phyloP scores from a whole-genome alignment of 257 asterid genomes.

The Handroanthus guayacan region DNA sequence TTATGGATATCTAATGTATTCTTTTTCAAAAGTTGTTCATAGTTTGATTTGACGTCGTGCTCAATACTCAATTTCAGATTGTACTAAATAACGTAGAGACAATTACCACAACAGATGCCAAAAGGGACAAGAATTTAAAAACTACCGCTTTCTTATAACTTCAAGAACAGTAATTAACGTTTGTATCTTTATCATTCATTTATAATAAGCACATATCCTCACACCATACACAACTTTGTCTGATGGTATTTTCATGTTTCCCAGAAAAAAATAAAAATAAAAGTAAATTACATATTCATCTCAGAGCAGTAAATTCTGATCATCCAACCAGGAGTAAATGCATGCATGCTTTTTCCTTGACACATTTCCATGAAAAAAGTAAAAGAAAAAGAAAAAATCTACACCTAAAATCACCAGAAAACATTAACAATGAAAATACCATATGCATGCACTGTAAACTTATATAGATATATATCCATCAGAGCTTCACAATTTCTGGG shows the following conservation, averaged over 20 bases:
- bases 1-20: no score
- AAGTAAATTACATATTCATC: conserved; percentile 37
- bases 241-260: not conserved
- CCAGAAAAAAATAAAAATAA: not conserved
- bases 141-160: not conserved
- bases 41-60: no score
- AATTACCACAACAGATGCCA: no score
- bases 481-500: conserved; percentile 82
- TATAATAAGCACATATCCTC: not conserved
- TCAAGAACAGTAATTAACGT: not conserved
- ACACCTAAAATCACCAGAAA: not conserved
- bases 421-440: not conserved
- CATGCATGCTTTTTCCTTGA: conserved; percentile 39
- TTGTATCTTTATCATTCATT: conserved; percentile 25
- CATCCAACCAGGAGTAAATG: not conserved
- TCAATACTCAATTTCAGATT: no score
- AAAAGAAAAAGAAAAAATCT: not conserved
- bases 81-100: no score
- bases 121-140: conserved; percentile 5
- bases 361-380: conserved; percentile 12
- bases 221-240: conserved; percentile 1
- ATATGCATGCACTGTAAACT: conserved; percentile 3
- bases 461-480: not conserved
- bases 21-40: no score
- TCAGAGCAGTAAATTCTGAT: conserved; percentile 5